Percentiles rank a stretch among this genome's conserved stretches.
These are phyloP conservation scores for Volutella citrinella DNA, from an alignment of 2,329 filamentous ascomycete species.

Conservation along the genomic window DNA sequence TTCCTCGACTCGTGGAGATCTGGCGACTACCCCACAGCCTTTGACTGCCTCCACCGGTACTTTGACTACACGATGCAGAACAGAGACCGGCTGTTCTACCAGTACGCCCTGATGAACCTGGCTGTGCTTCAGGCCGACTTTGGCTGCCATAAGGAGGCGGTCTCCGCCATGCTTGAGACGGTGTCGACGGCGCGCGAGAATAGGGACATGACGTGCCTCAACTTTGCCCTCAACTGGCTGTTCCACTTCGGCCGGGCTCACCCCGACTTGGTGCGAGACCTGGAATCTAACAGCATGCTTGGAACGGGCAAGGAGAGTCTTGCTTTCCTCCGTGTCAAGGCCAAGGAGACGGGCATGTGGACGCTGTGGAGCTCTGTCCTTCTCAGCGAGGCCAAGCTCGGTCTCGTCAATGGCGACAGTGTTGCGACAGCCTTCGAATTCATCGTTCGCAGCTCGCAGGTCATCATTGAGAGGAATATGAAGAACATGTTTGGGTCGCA, in stretches of 20 bases:
- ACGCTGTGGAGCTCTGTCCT: slow-evolving; percentile 78
- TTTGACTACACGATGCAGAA: slow-evolving; percentile 96
- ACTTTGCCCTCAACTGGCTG: slow-evolving; percentile 93
- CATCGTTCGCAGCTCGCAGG: slow-evolving; percentile 76
- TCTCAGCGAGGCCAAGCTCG: slow-evolving; percentile 80
- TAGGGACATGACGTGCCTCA: slow-evolving; percentile 86
- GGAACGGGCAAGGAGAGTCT: slow-evolving; percentile 79
- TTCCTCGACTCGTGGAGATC: slow-evolving; percentile 92
- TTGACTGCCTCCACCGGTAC: slow-evolving; percentile 89
- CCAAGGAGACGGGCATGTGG: slow-evolving; percentile 84
- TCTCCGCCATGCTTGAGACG: slow-evolving; percentile 93
- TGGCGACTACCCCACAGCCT: slow-evolving; percentile 84
- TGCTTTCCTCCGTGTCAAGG: slow-evolving; percentile 78
- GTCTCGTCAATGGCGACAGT: slow-evolving; percentile 68
- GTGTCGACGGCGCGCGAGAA: slow-evolving; percentile 94
- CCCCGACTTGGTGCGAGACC: slow-evolving; percentile 67
- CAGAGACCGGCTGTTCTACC: slow-evolving; percentile 80
- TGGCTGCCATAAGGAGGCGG: slow-evolving; percentile 82
- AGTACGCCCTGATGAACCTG: slow-evolving; percentile 90
- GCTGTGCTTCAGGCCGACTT: slow-evolving; percentile 95
- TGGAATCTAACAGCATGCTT: slow-evolving; percentile 70
- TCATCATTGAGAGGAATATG: slow-evolving; percentile 76
- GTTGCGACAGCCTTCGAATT: slow-evolving; percentile 66
- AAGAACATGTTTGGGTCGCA: slow-evolving; percentile 71
- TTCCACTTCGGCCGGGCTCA: slow-evolving; percentile 91